Evolutionary conservation across 805 yeast species (phyloP).

Genomic region (Wickerhamiella siamensis): DNA sequence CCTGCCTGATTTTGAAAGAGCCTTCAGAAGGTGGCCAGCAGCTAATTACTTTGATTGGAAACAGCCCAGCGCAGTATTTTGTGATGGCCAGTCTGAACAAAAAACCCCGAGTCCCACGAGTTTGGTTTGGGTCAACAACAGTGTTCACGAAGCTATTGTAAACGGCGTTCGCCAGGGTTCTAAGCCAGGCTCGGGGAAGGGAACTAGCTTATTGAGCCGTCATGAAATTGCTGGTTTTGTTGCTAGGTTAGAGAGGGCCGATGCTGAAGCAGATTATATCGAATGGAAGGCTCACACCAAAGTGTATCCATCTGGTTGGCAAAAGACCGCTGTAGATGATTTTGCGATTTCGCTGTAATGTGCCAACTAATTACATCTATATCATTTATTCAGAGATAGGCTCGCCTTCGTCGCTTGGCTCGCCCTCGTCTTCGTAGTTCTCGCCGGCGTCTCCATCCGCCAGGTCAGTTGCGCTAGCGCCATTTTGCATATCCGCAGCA

Average conservation of each 20-base stretch:
- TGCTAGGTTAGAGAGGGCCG: background rate
- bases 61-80: slow-evolving; percentile 7
- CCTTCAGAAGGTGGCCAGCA: slow-evolving; percentile 19
- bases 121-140: slow-evolving; percentile 10
- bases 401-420: slow-evolving; percentile 9
- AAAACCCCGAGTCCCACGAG: slow-evolving; percentile 11
- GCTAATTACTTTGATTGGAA: slow-evolving; percentile 8
- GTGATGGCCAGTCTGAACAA: slow-evolving; percentile 6
- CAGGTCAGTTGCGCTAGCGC: slow-evolving; percentile 9
- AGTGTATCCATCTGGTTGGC: slow-evolving; percentile 15
- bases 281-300: background rate
- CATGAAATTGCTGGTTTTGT: background rate
- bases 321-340: slow-evolving; percentile 12
- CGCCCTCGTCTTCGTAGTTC: slow-evolving; percentile 12
- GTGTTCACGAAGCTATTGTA: slow-evolving; percentile 14
- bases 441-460: slow-evolving; percentile 3
- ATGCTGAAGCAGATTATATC: background rate
- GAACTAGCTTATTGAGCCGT: slow-evolving; percentile 11
- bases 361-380: too few species aligned
- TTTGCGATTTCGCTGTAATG: slow-evolving; percentile 4
- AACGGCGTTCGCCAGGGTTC: slow-evolving; percentile 17
- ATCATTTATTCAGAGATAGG: background rate
- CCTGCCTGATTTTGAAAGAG: slow-evolving; percentile 20
- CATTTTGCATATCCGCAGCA: slow-evolving; percentile 17
- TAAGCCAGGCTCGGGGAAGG: slow-evolving; percentile 2